Conservation (phyloP, 2,329 filamentous ascomycete genomes). For the Fusarium vanettenii region DNA sequence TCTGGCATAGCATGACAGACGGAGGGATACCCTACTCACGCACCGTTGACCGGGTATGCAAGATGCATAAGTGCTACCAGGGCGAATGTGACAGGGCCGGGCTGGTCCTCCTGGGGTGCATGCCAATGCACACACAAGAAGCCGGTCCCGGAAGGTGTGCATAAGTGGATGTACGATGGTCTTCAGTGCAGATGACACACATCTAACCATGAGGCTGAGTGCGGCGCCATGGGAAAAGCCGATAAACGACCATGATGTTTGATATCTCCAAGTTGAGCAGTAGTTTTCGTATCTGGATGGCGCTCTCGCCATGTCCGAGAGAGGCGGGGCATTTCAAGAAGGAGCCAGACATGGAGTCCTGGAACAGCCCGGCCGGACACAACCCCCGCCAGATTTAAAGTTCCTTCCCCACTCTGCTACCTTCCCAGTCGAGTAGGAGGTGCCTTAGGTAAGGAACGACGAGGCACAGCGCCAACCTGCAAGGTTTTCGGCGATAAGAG, state of each 20-base stretch:
- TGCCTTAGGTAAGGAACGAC: not conserved
- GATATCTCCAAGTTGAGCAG: not conserved
- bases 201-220: constrained; percentile 31
- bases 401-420: constrained; percentile 14
- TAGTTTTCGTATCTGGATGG: not conserved
- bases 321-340: not conserved
- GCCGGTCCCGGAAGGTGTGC: constrained; percentile 30
- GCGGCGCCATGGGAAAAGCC: not conserved
- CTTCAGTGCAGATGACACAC: constrained; percentile 34
- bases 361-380: not conserved
- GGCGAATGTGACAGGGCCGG: constrained; percentile 37
- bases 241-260: not conserved
- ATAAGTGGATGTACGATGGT: constrained; percentile 36
- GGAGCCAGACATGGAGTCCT: not conserved
- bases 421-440: not conserved
- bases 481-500: constrained; percentile 14
- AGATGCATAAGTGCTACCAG: constrained; percentile 42
- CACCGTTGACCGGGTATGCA: constrained; percentile 44
- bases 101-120: constrained; percentile 35
- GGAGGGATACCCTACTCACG: constrained; percentile 34
- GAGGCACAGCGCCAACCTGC: not conserved
- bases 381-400: constrained; percentile 3
- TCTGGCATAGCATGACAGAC: constrained; percentile 36
- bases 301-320: not conserved
- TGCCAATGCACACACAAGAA: constrained; percentile 34